A percentile compares a stretch with the other conserved stretches of the same genome.
Evolutionary conservation across 495 filamentous ascomycete genomes (phyloP).

Genomic region (Xeromyces bisporus): DNA sequence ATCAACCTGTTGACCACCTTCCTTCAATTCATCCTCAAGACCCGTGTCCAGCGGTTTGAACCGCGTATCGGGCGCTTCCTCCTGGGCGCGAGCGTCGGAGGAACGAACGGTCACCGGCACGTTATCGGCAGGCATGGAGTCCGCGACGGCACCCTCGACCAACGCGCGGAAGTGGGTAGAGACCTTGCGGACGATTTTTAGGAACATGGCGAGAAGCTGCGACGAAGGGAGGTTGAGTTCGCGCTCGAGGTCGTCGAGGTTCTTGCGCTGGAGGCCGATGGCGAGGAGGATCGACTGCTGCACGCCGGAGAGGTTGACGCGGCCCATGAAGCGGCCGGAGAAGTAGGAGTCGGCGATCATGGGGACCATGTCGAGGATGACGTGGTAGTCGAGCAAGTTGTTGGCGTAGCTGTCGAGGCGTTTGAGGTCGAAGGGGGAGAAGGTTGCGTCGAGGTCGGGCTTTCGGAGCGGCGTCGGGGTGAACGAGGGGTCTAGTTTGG

Average conservation of each 20-base stretch:
- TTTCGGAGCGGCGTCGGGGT: slow-evolving; percentile 43
- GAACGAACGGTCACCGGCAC: slow-evolving; percentile 34
- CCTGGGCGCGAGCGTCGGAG: slow-evolving; percentile 47
- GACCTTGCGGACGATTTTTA: slow-evolving; percentile 84
- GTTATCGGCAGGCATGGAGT: slow-evolving; percentile 43
- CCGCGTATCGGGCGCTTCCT: slow-evolving; percentile 40
- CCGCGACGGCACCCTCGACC: slow-evolving; percentile 56
- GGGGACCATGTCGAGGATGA: slow-evolving; percentile 87
- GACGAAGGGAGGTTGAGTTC: slow-evolving; percentile 57
- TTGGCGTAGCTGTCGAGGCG: slow-evolving; percentile 88
- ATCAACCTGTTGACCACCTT: slow-evolving; percentile 63
- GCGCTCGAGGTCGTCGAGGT: slow-evolving; percentile 60
- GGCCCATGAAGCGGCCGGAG: slow-evolving; percentile 46
- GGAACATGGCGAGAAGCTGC: slow-evolving; percentile 88
- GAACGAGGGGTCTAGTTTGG: slow-evolving; percentile 35
- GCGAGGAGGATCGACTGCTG: slow-evolving; percentile 76
- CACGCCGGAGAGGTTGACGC: slow-evolving; percentile 54
- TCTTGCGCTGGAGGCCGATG: slow-evolving; percentile 78
- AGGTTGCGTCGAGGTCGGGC: slow-evolving; percentile 47
- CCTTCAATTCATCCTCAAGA: slow-evolving; percentile 75
- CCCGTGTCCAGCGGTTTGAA: slow-evolving; percentile 51
- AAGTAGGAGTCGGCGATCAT: slow-evolving; percentile 69
- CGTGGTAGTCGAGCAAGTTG: slow-evolving; percentile 93
- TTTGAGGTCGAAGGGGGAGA: slow-evolving; percentile 89
- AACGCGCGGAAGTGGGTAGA: slow-evolving; percentile 55